Percentiles rank a stretch among this genome's conserved stretches.
phyloP scores from a whole-genome alignment of 2,329 filamentous ascomycete genomes.

The Diaporthe aspalathi region DNA sequence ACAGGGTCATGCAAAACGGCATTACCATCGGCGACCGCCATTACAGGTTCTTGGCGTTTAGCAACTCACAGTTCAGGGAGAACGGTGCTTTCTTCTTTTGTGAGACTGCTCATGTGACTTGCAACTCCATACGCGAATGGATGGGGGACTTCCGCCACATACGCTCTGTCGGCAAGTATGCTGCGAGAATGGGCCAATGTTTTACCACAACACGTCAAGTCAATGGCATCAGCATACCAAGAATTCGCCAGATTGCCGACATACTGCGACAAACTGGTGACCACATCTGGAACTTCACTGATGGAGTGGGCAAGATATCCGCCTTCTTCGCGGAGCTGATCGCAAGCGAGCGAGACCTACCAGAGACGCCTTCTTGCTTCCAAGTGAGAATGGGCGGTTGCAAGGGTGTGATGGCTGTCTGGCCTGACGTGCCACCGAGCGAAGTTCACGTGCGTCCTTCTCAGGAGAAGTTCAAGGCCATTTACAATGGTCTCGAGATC shows the following conservation, averaged over 20 bases:
- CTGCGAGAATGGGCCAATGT: slow-evolving; percentile 90
- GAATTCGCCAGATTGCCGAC: slow-evolving; percentile 73
- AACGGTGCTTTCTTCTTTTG: slow-evolving; percentile 95
- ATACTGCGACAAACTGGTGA: slow-evolving; percentile 69
- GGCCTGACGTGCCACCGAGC: slow-evolving; percentile 72
- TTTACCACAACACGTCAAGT: slow-evolving; percentile 92
- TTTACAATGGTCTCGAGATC: slow-evolving; percentile 82
- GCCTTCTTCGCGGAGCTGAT: slow-evolving; percentile 79
- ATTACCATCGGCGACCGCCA: slow-evolving; percentile 84
- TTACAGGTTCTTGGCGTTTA: slow-evolving; percentile 93
- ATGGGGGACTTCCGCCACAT: slow-evolving; percentile 91
- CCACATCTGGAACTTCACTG: slow-evolving; percentile 76
- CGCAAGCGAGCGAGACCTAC: slow-evolving; percentile 74
- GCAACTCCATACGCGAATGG: slow-evolving; percentile 81
- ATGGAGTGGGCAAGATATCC: slow-evolving; percentile 96
- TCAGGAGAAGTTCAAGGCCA: slow-evolving; percentile 85
- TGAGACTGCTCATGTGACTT: slow-evolving; percentile 72
- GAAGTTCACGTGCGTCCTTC: slow-evolving; percentile 85
- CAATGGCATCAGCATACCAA: slow-evolving; percentile 69
- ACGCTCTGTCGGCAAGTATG: slow-evolving; percentile 86
- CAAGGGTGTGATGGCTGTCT: slow-evolving; percentile 87
- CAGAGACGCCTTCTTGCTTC: slow-evolving; percentile 79
- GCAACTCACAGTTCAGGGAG: slow-evolving; percentile 94
- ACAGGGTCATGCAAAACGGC: slow-evolving; percentile 78
- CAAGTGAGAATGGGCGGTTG: slow-evolving; percentile 94